Evolutionary conservation across 1,139 yeast species (phyloP).

Genomic region (Nakaseomyces glabratus): DNA sequence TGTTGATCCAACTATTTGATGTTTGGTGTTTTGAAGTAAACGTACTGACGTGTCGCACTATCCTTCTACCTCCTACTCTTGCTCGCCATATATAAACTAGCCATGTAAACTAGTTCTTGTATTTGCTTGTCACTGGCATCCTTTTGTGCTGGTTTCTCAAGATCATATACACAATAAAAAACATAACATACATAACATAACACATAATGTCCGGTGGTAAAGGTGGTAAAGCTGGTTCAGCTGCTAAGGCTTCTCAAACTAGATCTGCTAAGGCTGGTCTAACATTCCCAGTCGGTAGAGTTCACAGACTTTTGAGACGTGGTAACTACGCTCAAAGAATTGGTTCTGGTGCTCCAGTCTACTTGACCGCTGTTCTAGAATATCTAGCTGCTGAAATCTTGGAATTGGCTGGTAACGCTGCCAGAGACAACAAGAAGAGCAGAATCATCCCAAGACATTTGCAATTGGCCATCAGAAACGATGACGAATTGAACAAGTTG

Average conservation of each 20-base stretch:
- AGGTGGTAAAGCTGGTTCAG: constrained; percentile 93
- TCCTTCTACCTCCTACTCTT: no score
- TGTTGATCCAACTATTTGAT: no score
- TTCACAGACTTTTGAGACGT: constrained; percentile 92
- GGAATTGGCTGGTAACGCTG: constrained; percentile 98
- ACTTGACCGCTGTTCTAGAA: constrained; percentile 92
- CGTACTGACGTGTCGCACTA: no score
- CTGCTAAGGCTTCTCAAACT: constrained; percentile 90
- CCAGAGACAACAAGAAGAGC: constrained; percentile 95
- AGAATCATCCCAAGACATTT: constrained; percentile 98
- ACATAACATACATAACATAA: no score
- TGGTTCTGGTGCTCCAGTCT: constrained; percentile 98
- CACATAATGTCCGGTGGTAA: constrained; percentile 90
- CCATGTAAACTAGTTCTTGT: no score
- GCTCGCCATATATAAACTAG: no score
- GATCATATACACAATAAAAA: no score
- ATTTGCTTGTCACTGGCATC: no score
- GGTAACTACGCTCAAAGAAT: constrained; percentile 99
- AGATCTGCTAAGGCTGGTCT: constrained; percentile 98
- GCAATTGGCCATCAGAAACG: constrained; percentile 97
- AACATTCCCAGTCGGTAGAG: constrained; percentile 99
- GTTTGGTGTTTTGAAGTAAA: no score
- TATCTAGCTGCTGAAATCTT: constrained; percentile 94
- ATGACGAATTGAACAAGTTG: constrained; percentile 89
- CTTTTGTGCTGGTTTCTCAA: no score